Evolutionary conservation across 352 stramenopile genomes (phyloP).

Genomic region (Pythium graminicola): DNA sequence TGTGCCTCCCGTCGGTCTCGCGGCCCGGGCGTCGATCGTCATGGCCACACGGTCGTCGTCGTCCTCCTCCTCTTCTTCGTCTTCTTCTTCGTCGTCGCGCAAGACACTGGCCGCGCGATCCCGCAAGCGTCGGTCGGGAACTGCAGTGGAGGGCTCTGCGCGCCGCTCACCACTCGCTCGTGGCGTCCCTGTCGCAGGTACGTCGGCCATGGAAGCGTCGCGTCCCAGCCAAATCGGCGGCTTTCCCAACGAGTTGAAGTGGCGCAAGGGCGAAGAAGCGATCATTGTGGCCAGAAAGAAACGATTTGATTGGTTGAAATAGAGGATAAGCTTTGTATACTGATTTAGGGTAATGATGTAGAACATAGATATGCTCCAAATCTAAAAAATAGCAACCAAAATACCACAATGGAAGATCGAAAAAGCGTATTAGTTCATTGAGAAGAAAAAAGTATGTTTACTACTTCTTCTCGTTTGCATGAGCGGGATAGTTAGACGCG

Average conservation of each 20-base stretch:
- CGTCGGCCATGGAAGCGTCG: constrained; percentile 18
- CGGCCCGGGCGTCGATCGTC: not conserved
- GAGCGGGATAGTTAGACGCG: constrained; percentile 50
- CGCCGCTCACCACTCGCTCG: constrained; percentile 20
- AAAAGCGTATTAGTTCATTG: not conserved
- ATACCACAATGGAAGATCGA: too few relatives aligned
- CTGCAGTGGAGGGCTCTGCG: constrained; percentile 1
- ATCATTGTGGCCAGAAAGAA: not conserved
- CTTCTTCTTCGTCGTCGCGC: constrained; percentile 18
- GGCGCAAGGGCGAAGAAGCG: constrained; percentile 15
- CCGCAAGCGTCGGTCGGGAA: not conserved
- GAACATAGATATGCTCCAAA: too few relatives aligned
- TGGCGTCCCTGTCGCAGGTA: constrained; percentile 3
- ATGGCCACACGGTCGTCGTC: constrained; percentile 10
- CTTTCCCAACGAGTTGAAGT: constrained; percentile 19
- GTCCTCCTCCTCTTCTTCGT: constrained; percentile 16
- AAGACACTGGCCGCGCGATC: constrained; percentile 6
- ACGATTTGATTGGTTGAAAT: constrained; percentile 15
- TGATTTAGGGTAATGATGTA: constrained; percentile 9
- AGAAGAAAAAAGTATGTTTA: not conserved
- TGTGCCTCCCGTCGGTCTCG: not conserved
- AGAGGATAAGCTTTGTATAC: not conserved
- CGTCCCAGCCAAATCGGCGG: not conserved
- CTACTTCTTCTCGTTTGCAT: constrained; percentile 1
- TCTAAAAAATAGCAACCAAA: not conserved